A percentile compares a stretch with the other conserved stretches of the same genome.
These are phyloP conservation scores for Diaporthe batatas DNA, from an alignment of 2,329 filamentous ascomycete genomes.

Conservation along the genomic window DNA sequence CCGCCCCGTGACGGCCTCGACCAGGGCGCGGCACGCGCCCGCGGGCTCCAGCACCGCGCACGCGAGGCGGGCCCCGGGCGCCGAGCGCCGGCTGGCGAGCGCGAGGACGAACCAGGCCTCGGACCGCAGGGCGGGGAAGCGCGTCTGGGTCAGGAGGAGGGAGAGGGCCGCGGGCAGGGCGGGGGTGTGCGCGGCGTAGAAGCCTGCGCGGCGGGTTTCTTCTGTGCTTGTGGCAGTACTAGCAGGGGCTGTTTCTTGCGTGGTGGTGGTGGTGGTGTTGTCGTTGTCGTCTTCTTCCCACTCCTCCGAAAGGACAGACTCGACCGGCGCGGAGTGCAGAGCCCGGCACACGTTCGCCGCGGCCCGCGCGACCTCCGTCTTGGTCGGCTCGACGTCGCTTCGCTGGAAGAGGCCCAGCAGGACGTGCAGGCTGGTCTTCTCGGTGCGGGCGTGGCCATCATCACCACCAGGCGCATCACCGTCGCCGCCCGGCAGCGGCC, in stretches of 20 bases:
- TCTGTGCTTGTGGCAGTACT: not conserved
- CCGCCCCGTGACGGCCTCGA: conserved; percentile 63
- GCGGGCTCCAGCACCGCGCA: conserved; percentile 57
- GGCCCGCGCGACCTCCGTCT: conserved; percentile 70
- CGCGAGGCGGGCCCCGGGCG: conserved; percentile 63
- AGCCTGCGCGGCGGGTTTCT: conserved; percentile 49
- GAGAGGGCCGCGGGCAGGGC: conserved; percentile 59
- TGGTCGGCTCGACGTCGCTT: conserved; percentile 67
- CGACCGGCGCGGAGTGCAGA: conserved; percentile 59
- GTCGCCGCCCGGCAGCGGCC: conserved; percentile 53
- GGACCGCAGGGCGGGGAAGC: conserved; percentile 70
- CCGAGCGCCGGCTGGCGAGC: conserved; percentile 65
- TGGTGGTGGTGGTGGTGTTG: conserved; percentile 8
- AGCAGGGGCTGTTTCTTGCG: not conserved
- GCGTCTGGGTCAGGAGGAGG: conserved; percentile 68
- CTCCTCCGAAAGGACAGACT: conserved; percentile 51
- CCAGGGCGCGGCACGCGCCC: conserved; percentile 60
- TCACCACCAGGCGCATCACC: conserved; percentile 38
- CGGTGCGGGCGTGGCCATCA: conserved; percentile 43
- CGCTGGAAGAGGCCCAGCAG: conserved; percentile 57
- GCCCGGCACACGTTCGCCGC: conserved; percentile 66
- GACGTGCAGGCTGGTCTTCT: conserved; percentile 52
- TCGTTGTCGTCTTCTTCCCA: conserved; percentile 47
- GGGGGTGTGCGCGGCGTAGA: conserved; percentile 60
- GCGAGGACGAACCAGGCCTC: conserved; percentile 75